phyloP scores from a whole-genome alignment of 2,329 filamentous ascomycete genomes.

The Cladosporium colombiae region DNA sequence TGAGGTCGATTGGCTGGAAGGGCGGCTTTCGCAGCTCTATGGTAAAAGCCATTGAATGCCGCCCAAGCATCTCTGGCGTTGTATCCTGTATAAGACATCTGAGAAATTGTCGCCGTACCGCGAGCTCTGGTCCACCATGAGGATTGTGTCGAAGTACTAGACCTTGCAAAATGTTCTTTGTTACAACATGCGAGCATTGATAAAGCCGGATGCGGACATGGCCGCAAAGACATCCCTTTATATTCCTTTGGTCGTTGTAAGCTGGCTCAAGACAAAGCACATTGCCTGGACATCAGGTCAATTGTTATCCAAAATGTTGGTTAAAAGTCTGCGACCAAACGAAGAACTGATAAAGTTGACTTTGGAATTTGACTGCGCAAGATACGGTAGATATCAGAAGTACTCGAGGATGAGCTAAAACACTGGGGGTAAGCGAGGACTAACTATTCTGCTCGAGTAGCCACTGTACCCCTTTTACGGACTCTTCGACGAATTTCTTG shows the following conservation, averaged over 20 bases:
- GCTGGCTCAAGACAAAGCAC: background rate
- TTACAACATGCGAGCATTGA: background rate
- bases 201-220: background rate
- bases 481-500: conserved; percentile 34
- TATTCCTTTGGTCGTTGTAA: background rate
- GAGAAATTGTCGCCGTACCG: background rate
- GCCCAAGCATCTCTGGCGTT: background rate
- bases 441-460: conserved; percentile 29
- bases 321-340: background rate
- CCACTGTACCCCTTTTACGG: conserved; percentile 34
- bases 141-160: background rate
- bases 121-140: background rate
- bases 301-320: background rate
- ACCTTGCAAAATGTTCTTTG: background rate
- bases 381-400: background rate
- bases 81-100: background rate
- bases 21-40: background rate
- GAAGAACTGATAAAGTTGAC: background rate
- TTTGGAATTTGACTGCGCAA: background rate
- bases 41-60: background rate
- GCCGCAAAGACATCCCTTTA: background rate
- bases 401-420: background rate
- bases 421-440: background rate
- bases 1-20: background rate
- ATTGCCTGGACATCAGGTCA: background rate